A percentile compares a stretch with the other conserved stretches of the same genome.
These are phyloP conservation scores for Phytophthora aleatoria DNA, from an alignment of 352 stramenopile species.

Conservation along the genomic window DNA sequence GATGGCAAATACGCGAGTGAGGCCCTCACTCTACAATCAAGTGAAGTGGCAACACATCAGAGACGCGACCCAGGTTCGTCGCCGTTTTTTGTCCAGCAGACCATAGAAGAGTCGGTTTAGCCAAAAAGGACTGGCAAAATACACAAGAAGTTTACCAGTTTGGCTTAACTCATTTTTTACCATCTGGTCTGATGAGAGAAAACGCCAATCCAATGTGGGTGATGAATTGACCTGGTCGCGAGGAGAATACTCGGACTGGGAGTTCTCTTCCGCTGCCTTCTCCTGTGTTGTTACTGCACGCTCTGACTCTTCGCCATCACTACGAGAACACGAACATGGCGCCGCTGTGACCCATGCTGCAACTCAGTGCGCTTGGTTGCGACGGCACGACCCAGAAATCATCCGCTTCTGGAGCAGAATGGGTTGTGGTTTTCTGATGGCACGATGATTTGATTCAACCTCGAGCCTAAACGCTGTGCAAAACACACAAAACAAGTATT, in stretches of 20 bases:
- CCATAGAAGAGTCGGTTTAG: conserved; percentile 18
- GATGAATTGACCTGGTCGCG: not conserved
- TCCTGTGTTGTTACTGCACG: conserved; percentile 4
- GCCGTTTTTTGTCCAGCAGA: conserved; percentile 13
- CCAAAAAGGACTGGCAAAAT: conserved; percentile 11
- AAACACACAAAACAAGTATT: not conserved
- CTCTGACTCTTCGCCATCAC: conserved; percentile 20
- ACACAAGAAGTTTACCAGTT: conserved; percentile 7
- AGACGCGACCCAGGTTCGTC: conserved; percentile 2
- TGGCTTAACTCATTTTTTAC: conserved; percentile 10
- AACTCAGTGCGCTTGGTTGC: conserved; percentile 10
- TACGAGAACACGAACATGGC: conserved; percentile 7
- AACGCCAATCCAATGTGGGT: not conserved
- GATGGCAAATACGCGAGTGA: conserved; percentile 23
- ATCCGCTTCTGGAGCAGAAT: conserved; percentile 31
- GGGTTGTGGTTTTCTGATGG: conserved; percentile 30
- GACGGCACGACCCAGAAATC: conserved; percentile 32
- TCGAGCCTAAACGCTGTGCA: not conserved
- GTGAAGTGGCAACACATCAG: conserved; percentile 3
- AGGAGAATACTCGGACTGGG: not conserved
- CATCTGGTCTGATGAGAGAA: conserved; percentile 9
- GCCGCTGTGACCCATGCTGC: conserved; percentile 7
- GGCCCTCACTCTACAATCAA: conserved; percentile 5
- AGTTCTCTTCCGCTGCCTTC: not conserved
- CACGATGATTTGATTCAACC: conserved; percentile 20